Conservation (phyloP, 2,329 filamentous ascomycete species). For the Colletotrichum incanum region DNA sequence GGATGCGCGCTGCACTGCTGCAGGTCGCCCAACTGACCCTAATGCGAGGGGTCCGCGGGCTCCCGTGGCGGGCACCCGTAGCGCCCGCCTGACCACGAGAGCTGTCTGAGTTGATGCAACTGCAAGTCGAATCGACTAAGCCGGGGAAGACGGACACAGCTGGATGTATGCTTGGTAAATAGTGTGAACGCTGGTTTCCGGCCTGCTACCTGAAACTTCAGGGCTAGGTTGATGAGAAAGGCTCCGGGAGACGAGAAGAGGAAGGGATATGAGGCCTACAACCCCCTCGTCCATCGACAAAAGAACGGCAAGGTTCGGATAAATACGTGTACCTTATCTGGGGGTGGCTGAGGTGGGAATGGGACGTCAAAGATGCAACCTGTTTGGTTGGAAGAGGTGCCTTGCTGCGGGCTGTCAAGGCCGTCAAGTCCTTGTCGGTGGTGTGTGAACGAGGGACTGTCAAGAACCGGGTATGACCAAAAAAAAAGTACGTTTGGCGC, state of each 20-base stretch:
- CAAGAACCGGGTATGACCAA: slow-evolving; percentile 11
- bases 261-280: neutral
- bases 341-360: slow-evolving; percentile 6
- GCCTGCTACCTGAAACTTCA: neutral
- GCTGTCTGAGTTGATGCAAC: neutral
- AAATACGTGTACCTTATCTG: slow-evolving; percentile 13
- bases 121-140: neutral
- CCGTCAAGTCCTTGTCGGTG: neutral
- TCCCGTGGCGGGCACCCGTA: slow-evolving; percentile 10
- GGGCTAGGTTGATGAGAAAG: neutral
- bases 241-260: neutral
- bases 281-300: neutral
- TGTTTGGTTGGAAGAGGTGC: neutral
- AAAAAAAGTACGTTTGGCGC: neutral
- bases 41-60: slow-evolving; percentile 22
- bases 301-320: neutral
- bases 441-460: slow-evolving; percentile 29
- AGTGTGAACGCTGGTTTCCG: neutral
- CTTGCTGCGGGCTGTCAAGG: slow-evolving; percentile 2
- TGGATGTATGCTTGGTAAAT: neutral
- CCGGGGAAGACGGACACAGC: neutral
- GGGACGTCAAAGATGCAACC: neutral
- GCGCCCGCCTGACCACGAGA: slow-evolving; percentile 15
- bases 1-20: slow-evolving; percentile 13
- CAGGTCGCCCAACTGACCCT: neutral